A percentile compares a stretch with the other conserved stretches of the same genome.
Evolutionary conservation across 352 stramenopile genomes (phyloP).

Genomic region (Phytophthora megakarya): DNA sequence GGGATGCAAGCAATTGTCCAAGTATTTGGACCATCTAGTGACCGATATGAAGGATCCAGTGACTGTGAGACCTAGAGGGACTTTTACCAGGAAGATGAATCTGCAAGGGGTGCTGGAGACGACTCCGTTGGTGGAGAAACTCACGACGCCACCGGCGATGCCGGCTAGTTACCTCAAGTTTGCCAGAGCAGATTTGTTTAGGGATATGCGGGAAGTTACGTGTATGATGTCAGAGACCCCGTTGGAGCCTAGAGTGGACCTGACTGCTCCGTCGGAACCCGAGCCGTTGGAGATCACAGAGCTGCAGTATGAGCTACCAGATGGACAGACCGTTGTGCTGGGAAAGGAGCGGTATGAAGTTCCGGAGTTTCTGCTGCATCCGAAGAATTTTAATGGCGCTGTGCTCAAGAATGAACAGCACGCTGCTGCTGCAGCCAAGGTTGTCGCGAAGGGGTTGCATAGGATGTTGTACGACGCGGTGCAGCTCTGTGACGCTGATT

Average conservation of each 20-base stretch:
- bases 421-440: slow-evolving; percentile 48
- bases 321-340: slow-evolving; percentile 72
- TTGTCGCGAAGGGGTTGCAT: slow-evolving; percentile 67
- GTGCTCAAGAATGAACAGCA: slow-evolving; percentile 58
- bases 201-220: slow-evolving; percentile 76
- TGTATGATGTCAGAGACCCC: slow-evolving; percentile 54
- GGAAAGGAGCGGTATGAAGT: slow-evolving; percentile 72
- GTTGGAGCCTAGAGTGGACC: slow-evolving; percentile 37
- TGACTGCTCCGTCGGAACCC: slow-evolving; percentile 17
- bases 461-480: slow-evolving; percentile 86
- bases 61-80: slow-evolving; percentile 62
- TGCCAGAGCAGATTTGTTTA: slow-evolving; percentile 67
- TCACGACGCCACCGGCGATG: slow-evolving; percentile 54
- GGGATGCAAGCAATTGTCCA: slow-evolving; percentile 71
- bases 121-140: slow-evolving; percentile 40
- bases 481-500: slow-evolving; percentile 80
- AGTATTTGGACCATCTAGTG: slow-evolving; percentile 79
- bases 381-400: slow-evolving; percentile 52
- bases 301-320: slow-evolving; percentile 80
- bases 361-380: slow-evolving; percentile 79
- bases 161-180: slow-evolving; percentile 78
- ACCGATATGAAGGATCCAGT: slow-evolving; percentile 39
- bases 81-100: slow-evolving; percentile 65
- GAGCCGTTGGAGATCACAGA: slow-evolving; percentile 29
- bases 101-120: slow-evolving; percentile 61